Evolutionary conservation across 345 rosid species (phyloP).

Genomic region (Eucalyptus brandiana): DNA sequence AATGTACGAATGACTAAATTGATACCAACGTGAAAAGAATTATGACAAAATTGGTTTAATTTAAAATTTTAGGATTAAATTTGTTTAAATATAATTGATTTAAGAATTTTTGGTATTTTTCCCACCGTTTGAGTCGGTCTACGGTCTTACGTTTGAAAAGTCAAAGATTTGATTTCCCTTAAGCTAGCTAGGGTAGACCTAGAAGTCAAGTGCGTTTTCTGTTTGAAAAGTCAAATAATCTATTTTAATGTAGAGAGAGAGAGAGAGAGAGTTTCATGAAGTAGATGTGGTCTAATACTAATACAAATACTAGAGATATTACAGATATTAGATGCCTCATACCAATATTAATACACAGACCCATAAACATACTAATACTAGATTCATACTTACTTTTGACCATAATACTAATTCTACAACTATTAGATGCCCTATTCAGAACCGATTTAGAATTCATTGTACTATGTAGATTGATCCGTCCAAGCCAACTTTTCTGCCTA

Average conservation of each 20-base stretch:
- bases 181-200: background rate
- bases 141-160: background rate
- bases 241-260: background rate
- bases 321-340: background rate
- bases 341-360: background rate
- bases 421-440: too few species aligned
- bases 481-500: too few species aligned
- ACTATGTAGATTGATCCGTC: too few species aligned
- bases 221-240: background rate
- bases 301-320: background rate
- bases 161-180: background rate
- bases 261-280: background rate
- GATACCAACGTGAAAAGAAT: rapidly evolving
- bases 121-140: background rate
- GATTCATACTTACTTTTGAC: background rate
- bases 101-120: too few species aligned
- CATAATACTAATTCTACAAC: too few species aligned
- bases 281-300: too few species aligned
- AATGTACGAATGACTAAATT: background rate
- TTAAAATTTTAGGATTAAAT: too few species aligned
- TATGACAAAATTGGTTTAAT: too few species aligned
- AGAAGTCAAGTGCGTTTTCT: background rate
- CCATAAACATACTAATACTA: background rate
- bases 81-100: too few species aligned
- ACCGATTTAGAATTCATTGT: too few species aligned